Conservation (phyloP, 192 early-diverging fungal species). For the Podila clonocystis region DNA sequence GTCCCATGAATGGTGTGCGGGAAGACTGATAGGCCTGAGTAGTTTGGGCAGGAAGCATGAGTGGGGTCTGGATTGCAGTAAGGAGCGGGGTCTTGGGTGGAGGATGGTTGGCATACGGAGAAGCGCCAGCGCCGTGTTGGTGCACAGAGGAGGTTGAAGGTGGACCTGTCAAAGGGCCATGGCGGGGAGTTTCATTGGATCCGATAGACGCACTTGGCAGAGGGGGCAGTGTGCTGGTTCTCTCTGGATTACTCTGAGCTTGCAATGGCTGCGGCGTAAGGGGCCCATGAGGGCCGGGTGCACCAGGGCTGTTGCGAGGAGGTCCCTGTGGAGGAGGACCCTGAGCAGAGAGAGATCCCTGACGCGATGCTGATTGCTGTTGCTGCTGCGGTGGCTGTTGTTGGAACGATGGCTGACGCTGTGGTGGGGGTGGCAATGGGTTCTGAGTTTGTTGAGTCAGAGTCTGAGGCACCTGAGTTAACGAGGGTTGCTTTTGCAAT, state of each 20-base stretch:
- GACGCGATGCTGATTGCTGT: slow-evolving; percentile 1
- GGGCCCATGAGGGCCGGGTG: slow-evolving; percentile 19
- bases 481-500: slow-evolving; percentile 22
- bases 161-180: slow-evolving; percentile 17
- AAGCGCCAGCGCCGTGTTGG: not conserved
- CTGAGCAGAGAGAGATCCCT: slow-evolving; percentile 13
- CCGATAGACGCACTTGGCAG: slow-evolving; percentile 11
- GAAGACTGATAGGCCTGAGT: slow-evolving; percentile 22
- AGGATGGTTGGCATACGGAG: slow-evolving; percentile 23
- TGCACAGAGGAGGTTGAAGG: slow-evolving; percentile 7
- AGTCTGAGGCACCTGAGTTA: slow-evolving; percentile 5
- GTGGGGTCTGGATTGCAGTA: slow-evolving; percentile 47
- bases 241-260: slow-evolving; percentile 22
- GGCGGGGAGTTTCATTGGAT: slow-evolving; percentile 22
- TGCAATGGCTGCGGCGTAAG: not conserved
- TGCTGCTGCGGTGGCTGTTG: not conserved
- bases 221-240: slow-evolving; percentile 27
- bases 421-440: slow-evolving; percentile 10
- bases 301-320: slow-evolving; percentile 8
- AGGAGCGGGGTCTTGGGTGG: slow-evolving; percentile 45
- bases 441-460: slow-evolving; percentile 1
- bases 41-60: slow-evolving; percentile 47
- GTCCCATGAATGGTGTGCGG: slow-evolving; percentile 46
- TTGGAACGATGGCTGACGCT: slow-evolving; percentile 25
- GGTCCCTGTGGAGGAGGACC: slow-evolving; percentile 20